Evolutionary conservation across 2,329 filamentous ascomycete species (phyloP).

Genomic region (Aspergillus novoparasiticus): DNA sequence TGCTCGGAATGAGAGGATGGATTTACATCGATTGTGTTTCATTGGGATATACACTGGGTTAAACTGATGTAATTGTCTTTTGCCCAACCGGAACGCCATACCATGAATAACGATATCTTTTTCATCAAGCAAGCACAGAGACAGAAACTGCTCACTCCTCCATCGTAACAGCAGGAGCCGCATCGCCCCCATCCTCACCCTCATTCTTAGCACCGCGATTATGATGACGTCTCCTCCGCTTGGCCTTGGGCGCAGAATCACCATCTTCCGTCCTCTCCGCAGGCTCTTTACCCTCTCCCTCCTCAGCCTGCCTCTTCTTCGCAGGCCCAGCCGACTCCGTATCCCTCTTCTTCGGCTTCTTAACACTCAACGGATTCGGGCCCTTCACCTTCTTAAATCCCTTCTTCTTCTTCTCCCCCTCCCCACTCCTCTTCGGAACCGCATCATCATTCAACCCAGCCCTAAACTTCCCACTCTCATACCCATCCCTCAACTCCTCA

Average conservation of each 20-base stretch:
- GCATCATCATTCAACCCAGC: constrained; percentile 41
- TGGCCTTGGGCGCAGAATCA: constrained; percentile 33
- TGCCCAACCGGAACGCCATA: constrained; percentile 36
- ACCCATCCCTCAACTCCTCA: constrained; percentile 44
- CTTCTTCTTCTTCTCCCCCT: constrained; percentile 37
- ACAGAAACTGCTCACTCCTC: constrained; percentile 11
- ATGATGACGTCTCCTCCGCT: constrained; percentile 39
- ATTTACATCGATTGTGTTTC: constrained; percentile 7
- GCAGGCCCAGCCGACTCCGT: constrained; percentile 23
- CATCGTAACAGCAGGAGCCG: constrained; percentile 19
- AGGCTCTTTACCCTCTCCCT: not conserved
- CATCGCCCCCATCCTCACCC: constrained; percentile 16
- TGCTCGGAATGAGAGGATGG: not conserved
- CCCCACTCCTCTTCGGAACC: constrained; percentile 33
- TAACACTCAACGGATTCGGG: constrained; percentile 52
- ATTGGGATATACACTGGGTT: constrained; percentile 23
- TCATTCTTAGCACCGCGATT: constrained; percentile 26
- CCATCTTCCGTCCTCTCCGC: constrained; percentile 23
- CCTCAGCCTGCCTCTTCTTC: constrained; percentile 22
- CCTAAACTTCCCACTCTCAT: constrained; percentile 51
- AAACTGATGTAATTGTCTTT: constrained; percentile 25
- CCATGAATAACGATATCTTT: constrained; percentile 16
- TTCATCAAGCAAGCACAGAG: not conserved
- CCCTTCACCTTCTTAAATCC: constrained; percentile 44
- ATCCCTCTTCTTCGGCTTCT: constrained; percentile 47